Base-by-base conservation (phyloP, 2,329 filamentous ascomycete genomes). In the Xylariaceae sp. region DNA sequence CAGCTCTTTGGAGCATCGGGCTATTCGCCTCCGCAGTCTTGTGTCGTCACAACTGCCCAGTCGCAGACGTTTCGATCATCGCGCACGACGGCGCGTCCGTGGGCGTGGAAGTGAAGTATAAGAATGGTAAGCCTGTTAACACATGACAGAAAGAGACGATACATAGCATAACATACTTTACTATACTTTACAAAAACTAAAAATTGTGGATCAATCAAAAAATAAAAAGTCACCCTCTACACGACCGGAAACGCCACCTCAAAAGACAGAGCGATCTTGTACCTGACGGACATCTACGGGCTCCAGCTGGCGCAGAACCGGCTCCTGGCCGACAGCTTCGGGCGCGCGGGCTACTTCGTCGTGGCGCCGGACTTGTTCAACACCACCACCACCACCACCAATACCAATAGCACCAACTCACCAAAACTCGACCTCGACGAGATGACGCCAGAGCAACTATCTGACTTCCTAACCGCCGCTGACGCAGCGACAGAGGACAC, bases 401-500 rank as follows among this genome's bases (percentile, higher is more conserved):
- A n/a, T n/a, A n/a, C n/a, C n/a, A n/a, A n/a, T n/a, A n/a, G n/a
- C n/a, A n/a, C n/a, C n/a, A n/a, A n/a, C n/a, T n/a, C n/a, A n/a
- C 55, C 59, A 26, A 55, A 56, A 2, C 44, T 44, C 5, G 58
- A 61, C 31, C 48, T 61, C 36, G 53, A 55, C 31, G 53, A 51
- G 13, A 41, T 48, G 36, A 49, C 54, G 11, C 42, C 43, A 27
- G 52, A 54, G 36, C 49, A 60, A 21, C 29, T 44, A 14, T 43
- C 45, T 0, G 23, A 41, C 4, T 61, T 61, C 38, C 53, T 69
- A 3, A 52, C 51, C 5, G n/a, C n/a, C n/a, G n/a, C n/a, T n/a
- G 47, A 54, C 3, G 71, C 73, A 52, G 51, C 58, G 1, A 55
- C 64, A 12, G 52, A 58, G 5, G 58, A 57, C 6, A 67, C 69